Evolutionary conservation across 2,329 filamentous ascomycete genomes (phyloP).

Genomic region (Dothidotthia symphoricarpi): DNA sequence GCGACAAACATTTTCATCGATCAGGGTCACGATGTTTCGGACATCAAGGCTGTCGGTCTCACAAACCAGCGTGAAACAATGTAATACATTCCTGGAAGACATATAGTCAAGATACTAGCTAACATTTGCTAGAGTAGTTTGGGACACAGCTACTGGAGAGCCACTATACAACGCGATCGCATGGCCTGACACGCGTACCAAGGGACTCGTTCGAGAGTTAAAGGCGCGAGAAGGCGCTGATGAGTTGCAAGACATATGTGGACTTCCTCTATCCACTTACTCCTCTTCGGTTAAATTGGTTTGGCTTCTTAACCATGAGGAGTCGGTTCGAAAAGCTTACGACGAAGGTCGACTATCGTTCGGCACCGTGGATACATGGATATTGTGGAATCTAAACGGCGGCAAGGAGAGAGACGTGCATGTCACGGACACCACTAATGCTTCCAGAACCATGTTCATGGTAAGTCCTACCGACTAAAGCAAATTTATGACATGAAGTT

Average conservation of each 20-base stretch:
- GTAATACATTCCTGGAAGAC: no score
- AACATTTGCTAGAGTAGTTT: slow-evolving; percentile 61
- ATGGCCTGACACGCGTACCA: slow-evolving; percentile 81
- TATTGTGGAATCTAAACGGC: slow-evolving; percentile 81
- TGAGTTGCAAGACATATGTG: slow-evolving; percentile 67
- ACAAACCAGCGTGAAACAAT: slow-evolving; percentile 85
- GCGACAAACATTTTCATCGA: slow-evolving; percentile 69
- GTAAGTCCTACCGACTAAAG: no score
- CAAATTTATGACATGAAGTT: neutral
- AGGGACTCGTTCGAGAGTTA: slow-evolving; percentile 71
- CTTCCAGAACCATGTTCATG: slow-evolving; percentile 92
- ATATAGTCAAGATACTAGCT: no score
- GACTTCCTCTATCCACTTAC: slow-evolving; percentile 83
- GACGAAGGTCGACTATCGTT: slow-evolving; percentile 74
- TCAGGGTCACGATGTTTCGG: slow-evolving; percentile 64
- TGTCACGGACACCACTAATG: slow-evolving; percentile 85
- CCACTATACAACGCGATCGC: slow-evolving; percentile 82
- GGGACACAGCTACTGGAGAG: slow-evolving; percentile 78
- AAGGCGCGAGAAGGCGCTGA: slow-evolving; percentile 67
- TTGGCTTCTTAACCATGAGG: slow-evolving; percentile 74
- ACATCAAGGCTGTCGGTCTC: slow-evolving; percentile 78
- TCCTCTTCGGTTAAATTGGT: slow-evolving; percentile 81
- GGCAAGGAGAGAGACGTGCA: slow-evolving; percentile 65
- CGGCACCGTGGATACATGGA: slow-evolving; percentile 85
- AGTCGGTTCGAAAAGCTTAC: slow-evolving; percentile 70